A percentile compares a stretch with the other conserved stretches of the same genome.
Evolutionary conservation across 768 basidiomycete genomes (phyloP).

Genomic region (Psilocybe azurescens): DNA sequence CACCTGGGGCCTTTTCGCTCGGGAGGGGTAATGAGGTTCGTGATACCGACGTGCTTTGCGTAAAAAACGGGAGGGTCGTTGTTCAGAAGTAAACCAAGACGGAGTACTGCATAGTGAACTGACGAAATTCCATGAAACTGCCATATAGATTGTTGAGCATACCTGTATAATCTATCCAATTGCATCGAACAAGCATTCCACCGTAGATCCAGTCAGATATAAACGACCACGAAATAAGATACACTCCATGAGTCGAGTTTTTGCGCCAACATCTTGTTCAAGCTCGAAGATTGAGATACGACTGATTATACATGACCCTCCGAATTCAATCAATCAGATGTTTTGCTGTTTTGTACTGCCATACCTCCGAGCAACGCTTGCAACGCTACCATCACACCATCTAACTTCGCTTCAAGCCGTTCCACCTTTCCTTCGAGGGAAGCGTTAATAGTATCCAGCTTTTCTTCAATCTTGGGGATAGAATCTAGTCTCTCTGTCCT

Average conservation of each 20-base stretch:
- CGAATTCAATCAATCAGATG: neutral
- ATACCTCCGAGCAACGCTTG: neutral
- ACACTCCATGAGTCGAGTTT: too few relatives aligned
- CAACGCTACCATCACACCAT: neutral
- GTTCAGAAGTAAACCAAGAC: neutral
- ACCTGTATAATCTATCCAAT: too few relatives aligned
- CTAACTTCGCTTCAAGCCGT: neutral
- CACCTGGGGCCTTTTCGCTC: slow-evolving; percentile 4
- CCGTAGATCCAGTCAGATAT: too few relatives aligned
- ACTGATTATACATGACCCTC: too few relatives aligned
- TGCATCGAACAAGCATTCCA: too few relatives aligned
- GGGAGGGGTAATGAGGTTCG: neutral
- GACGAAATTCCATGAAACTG: too few relatives aligned
- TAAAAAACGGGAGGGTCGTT: slow-evolving; percentile 2
- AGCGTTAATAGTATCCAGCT: neutral
- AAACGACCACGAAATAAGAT: too few relatives aligned
- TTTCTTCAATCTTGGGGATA: neutral
- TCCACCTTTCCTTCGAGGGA: neutral
- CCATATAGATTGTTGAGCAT: too few relatives aligned
- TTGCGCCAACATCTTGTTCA: too few relatives aligned
- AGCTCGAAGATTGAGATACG: too few relatives aligned
- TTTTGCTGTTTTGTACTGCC: neutral
- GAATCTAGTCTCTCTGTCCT: too few relatives aligned
- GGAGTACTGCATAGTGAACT: neutral
- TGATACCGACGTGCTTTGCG: slow-evolving; percentile 4